Conservation (phyloP, 495 filamentous ascomycete genomes). For the Margaritispora aquatica region DNA sequence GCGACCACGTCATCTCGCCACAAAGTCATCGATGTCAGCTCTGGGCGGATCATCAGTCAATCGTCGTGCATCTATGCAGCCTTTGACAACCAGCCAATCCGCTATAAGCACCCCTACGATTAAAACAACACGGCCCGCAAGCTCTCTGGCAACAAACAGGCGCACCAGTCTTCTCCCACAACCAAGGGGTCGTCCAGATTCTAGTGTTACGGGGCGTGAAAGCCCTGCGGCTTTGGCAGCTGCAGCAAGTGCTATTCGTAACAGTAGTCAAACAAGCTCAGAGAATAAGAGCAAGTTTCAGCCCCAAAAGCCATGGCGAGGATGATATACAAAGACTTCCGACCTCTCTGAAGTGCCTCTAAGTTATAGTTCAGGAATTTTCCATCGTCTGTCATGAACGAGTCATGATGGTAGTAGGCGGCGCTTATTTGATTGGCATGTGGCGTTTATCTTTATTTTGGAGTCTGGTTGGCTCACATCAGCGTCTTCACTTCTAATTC, state of each 20-base stretch:
- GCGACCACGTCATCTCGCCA: slow-evolving; percentile 21
- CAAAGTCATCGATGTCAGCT: slow-evolving; percentile 29
- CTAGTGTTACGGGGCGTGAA: slow-evolving; percentile 23
- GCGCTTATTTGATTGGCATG: neutral
- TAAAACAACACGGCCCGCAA: slow-evolving; percentile 34
- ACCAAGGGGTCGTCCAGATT: slow-evolving; percentile 26
- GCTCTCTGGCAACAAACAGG: slow-evolving; percentile 39
- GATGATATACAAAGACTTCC: too few species aligned
- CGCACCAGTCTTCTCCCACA: slow-evolving; percentile 46
- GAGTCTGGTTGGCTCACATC: neutral
- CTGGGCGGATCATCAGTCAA: slow-evolving; percentile 25
- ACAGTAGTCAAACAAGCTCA: slow-evolving; percentile 7
- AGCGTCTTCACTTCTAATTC: slow-evolving; percentile 3
- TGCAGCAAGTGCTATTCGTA: slow-evolving; percentile 21
- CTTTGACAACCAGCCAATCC: slow-evolving; percentile 12
- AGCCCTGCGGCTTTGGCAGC: slow-evolving; percentile 23
- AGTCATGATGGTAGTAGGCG: neutral
- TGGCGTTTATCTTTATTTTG: neutral
- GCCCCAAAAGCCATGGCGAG: slow-evolving; percentile 20
- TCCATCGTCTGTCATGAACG: neutral
- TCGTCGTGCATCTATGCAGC: slow-evolving; percentile 41
- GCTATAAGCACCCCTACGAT: slow-evolving; percentile 21
- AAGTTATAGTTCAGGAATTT: neutral
- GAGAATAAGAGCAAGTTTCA: slow-evolving; percentile 16
- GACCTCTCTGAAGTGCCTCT: too few species aligned